A percentile compares a stretch with the other conserved stretches of the same genome.
phyloP scores from a whole-genome alignment of 1,284 basidiomycete species.

The Papiliotrema fonsecae region DNA sequence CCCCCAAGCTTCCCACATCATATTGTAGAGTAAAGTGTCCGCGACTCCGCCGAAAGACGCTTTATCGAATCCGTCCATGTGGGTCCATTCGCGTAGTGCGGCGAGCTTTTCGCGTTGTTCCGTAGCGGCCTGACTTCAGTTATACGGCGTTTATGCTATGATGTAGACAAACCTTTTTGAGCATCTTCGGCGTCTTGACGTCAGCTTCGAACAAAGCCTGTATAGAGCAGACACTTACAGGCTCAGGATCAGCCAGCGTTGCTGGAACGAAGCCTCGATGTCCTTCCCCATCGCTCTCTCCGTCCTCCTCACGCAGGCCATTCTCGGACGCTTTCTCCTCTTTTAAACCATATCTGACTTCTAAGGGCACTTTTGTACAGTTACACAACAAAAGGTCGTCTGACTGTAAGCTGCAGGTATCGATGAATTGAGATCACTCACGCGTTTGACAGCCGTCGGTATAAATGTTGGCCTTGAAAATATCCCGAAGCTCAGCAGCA shows the following conservation, averaged over 20 bases:
- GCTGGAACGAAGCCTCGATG: slow-evolving; percentile 64
- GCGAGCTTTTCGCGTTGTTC: slow-evolving; percentile 74
- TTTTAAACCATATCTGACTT: neutral
- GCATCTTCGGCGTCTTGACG: slow-evolving; percentile 33
- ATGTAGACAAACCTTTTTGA: slow-evolving; percentile 51
- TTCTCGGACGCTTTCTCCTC: neutral
- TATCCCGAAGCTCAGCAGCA: slow-evolving; percentile 83
- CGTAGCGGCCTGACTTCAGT: slow-evolving; percentile 56
- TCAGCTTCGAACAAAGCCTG: neutral
- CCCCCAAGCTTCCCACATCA: slow-evolving; percentile 27
- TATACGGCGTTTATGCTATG: neutral
- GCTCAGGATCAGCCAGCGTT: slow-evolving; percentile 53
- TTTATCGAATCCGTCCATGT: slow-evolving; percentile 55
- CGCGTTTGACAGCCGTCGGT: slow-evolving; percentile 80
- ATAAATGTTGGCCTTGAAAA: slow-evolving; percentile 77
- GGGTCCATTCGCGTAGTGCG: slow-evolving; percentile 80
- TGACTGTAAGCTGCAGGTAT: slow-evolving; percentile 10
- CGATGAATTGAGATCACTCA: slow-evolving; percentile 20
- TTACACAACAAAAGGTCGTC: slow-evolving; percentile 66
- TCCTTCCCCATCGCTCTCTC: slow-evolving; percentile 41
- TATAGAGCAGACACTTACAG: slow-evolving; percentile 25
- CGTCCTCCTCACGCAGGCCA: slow-evolving; percentile 19
- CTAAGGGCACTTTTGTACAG: slow-evolving; percentile 48
- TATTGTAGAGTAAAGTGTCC: slow-evolving; percentile 30
- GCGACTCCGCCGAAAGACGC: slow-evolving; percentile 53